These are phyloP conservation scores for Trichophyton schoenleinii DNA, from an alignment of 2,329 filamentous ascomycete genomes.

Conservation along the genomic window DNA sequence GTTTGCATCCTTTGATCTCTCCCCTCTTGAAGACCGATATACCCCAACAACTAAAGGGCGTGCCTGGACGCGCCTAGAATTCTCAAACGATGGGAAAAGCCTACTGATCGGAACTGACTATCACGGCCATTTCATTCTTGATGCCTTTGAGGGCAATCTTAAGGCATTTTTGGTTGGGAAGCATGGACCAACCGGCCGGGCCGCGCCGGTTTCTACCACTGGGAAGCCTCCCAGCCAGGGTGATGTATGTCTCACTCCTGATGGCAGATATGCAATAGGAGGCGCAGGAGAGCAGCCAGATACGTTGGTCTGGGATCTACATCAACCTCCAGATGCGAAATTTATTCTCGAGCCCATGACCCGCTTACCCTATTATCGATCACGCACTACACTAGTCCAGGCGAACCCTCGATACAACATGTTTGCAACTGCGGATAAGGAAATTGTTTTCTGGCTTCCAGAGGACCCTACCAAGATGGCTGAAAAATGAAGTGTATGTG, in stretches of 20 bases:
- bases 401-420: constrained; percentile 80
- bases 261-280: constrained; percentile 77
- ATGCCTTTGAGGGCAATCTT: constrained; percentile 74
- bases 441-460: constrained; percentile 66
- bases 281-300: constrained; percentile 58
- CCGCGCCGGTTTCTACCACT: constrained; percentile 41
- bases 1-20: constrained; percentile 73
- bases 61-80: constrained; percentile 79
- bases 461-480: constrained; percentile 39
- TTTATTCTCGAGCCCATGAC: constrained; percentile 34
- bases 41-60: constrained; percentile 37
- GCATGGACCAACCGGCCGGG: constrained; percentile 36
- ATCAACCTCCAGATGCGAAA: constrained; percentile 45
- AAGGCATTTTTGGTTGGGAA: constrained; percentile 56
- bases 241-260: constrained; percentile 79
- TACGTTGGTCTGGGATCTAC: constrained; percentile 74
- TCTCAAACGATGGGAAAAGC: constrained; percentile 88
- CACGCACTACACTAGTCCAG: constrained; percentile 37
- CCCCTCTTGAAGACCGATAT: constrained; percentile 42
- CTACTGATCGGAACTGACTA: constrained; percentile 75
- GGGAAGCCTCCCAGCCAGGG: constrained; percentile 45
- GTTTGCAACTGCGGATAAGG: constrained; percentile 77
- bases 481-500: constrained; percentile 20
- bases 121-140: constrained; percentile 78
- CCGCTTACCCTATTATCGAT: constrained; percentile 31